Evolutionary conservation across 2,329 filamentous ascomycete genomes (phyloP).

Genomic region (Colletotrichum camelliae): DNA sequence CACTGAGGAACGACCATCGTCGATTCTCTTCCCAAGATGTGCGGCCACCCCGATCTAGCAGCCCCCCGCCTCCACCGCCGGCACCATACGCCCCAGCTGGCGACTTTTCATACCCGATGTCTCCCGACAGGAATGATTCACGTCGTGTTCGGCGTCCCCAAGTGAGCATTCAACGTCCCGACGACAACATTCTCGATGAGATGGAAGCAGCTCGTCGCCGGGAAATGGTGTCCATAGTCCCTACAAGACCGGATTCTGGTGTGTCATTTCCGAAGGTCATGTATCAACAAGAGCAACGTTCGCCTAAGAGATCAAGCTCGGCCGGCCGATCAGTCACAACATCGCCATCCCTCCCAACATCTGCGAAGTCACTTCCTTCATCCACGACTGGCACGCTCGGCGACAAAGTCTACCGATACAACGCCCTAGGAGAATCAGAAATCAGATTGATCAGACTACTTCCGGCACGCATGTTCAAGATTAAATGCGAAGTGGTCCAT

Average conservation of each 20-base stretch:
- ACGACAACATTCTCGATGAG: background rate
- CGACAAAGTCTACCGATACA: background rate
- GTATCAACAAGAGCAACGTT: background rate
- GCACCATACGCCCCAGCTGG: background rate
- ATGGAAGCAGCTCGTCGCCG: background rate
- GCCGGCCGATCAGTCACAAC: background rate
- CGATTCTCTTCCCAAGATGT: background rate
- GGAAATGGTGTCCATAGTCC: background rate
- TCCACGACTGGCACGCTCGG: background rate
- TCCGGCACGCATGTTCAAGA: conserved; percentile 13
- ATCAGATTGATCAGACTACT: conserved; percentile 22
- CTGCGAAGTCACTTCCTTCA: background rate
- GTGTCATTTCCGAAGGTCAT: background rate
- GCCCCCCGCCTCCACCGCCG: background rate
- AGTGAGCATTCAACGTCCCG: background rate
- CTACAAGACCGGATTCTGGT: background rate
- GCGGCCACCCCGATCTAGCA: background rate
- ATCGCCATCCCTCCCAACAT: background rate
- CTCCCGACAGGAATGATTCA: background rate
- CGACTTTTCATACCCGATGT: background rate
- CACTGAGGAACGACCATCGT: background rate
- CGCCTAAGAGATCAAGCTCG: background rate
- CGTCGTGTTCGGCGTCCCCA: background rate
- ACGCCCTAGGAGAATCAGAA: background rate
- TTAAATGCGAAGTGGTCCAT: conserved; percentile 22